These are phyloP conservation scores for Entelexis sorbosivorans DNA, from an alignment of 1,139 yeast genomes.

Conservation along the genomic window DNA sequence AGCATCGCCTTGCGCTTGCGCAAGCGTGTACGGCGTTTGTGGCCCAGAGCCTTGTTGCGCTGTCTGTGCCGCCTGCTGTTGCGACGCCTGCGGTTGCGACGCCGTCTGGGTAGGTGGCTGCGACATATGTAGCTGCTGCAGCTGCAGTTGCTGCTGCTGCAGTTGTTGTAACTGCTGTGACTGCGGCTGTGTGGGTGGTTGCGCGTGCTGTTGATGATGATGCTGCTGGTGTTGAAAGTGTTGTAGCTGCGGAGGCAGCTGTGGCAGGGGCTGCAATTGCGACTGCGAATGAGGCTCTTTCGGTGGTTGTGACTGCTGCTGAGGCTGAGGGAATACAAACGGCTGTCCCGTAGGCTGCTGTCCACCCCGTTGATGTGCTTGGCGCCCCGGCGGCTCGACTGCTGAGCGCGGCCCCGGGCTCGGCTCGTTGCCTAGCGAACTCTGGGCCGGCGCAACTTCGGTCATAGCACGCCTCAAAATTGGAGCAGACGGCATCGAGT, in stretches of 20 bases:
- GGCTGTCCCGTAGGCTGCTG: not conserved
- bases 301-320: not conserved
- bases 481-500: slow-evolving; percentile 4
- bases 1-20: slow-evolving; percentile 9
- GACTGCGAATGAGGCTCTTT: not conserved
- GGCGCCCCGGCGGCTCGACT: not conserved
- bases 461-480: slow-evolving; percentile 8
- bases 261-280: not conserved
- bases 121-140: not conserved
- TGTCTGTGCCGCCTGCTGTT: not conserved
- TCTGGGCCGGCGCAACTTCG: not conserved
- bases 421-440: not conserved
- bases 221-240: no score
- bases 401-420: not conserved
- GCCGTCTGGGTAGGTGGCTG: no score
- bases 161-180: no score
- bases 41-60: not conserved
- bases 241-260: no score
- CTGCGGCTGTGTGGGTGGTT: not conserved
- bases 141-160: slow-evolving; percentile 5
- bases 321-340: not conserved
- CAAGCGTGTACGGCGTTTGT: not conserved
- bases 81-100: not conserved
- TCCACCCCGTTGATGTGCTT: not conserved
- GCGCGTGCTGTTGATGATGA: not conserved